Evolutionary conservation across 345 rosid species (phyloP).

Genomic region (Eucalyptus decipiens): DNA sequence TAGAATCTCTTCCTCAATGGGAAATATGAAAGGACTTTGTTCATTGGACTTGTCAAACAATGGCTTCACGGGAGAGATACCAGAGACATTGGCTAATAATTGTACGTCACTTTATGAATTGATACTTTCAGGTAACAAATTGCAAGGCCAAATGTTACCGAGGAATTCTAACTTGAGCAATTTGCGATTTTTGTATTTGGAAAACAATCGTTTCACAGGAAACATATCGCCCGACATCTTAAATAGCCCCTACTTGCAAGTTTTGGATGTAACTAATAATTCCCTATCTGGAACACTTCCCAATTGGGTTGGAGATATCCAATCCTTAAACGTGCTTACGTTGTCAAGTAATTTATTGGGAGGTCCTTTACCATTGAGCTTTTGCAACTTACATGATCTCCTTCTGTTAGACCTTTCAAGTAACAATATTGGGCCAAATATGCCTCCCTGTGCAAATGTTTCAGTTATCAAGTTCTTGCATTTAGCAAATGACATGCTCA

Average conservation of each 20-base stretch:
- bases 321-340: too few relatives aligned
- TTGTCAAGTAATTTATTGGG: too few relatives aligned
- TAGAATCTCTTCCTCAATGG: neutral
- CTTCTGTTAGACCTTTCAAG: too few relatives aligned
- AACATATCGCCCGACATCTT: neutral
- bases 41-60: conserved; percentile 7
- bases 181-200: fast-evolving
- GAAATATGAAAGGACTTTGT: neutral
- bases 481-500: fast-evolving
- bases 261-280: too few relatives aligned
- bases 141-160: neutral
- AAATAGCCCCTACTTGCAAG: fast-evolving
- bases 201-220: fast-evolving
- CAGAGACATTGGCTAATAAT: neutral
- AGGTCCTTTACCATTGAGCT: too few relatives aligned
- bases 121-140: neutral
- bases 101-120: neutral
- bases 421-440: too few relatives aligned
- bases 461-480: neutral
- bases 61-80: neutral
- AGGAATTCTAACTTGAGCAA: neutral
- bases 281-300: too few relatives aligned
- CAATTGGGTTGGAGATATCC: too few relatives aligned
- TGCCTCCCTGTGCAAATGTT: too few relatives aligned
- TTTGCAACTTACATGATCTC: too few relatives aligned